These are phyloP conservation scores for Thalia dealbata DNA, from an alignment of 176 grass and related monocot genomes.

Conservation along the genomic window DNA sequence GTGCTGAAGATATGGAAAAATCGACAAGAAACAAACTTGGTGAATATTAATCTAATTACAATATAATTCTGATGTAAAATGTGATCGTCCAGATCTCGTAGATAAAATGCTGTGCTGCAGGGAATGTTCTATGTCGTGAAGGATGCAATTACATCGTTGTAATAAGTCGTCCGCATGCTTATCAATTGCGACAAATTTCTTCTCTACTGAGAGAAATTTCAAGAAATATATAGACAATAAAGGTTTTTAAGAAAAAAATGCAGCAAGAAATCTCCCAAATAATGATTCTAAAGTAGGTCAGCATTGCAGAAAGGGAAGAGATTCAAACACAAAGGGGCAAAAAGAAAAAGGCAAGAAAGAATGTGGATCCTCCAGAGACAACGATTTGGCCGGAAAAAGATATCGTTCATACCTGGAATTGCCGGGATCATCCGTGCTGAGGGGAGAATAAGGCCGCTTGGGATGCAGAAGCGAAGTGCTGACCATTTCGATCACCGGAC, in stretches of 20 bases:
- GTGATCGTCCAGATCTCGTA: neutral
- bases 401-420: conserved; percentile 30
- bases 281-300: neutral
- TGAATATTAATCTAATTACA: neutral
- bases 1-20: neutral
- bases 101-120: neutral
- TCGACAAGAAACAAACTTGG: neutral
- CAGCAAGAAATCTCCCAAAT: too few relatives aligned
- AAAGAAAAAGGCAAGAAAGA: too few relatives aligned
- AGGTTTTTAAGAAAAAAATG: too few relatives aligned
- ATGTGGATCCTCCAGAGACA: neutral
- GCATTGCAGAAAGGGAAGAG: neutral
- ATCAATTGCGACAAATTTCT: neutral
- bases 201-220: neutral
- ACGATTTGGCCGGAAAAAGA: neutral
- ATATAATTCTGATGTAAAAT: neutral
- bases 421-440: conserved; percentile 31
- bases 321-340: neutral
- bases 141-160: neutral
- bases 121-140: neutral
- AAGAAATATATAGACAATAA: neutral
- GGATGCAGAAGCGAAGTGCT: conserved; percentile 33
- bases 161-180: neutral
- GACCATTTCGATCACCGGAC: conserved; percentile 26
- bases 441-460: conserved; percentile 28